Evolutionary conservation across 2,329 filamentous ascomycete genomes (phyloP), one percentile per base, ranked within the genome.

Genomic region (Seiridium cupressi): DNA sequence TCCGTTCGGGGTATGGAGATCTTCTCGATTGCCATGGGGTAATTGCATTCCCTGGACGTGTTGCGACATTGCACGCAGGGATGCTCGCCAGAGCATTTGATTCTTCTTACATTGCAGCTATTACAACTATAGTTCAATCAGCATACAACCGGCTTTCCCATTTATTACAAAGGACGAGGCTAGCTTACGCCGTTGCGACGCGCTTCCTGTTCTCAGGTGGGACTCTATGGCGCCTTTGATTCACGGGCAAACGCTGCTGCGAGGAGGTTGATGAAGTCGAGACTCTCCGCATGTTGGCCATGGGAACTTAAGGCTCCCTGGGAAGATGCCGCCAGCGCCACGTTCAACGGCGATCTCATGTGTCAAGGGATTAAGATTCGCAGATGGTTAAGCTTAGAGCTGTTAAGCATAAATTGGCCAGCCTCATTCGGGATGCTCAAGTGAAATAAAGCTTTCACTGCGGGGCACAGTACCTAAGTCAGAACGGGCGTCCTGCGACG

Each of bases 31-130:
- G 72, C 62, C n/a, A 69, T 67, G 18, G 81, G 81, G 65, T 83
- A 84, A 55, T 77, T 63, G 67, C 81, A 84, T 8, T 79, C 75
- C 60, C 81, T 74, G 38, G 76, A 73, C 36, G 76, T 70, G 42
- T 72, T 72, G 32, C 67, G 65, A 65, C 81, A 84, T 63, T 81
- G 78, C 46, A 68, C 66, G 66, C 81, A 84, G 0, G 81, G 81
- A n/a, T 66, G 69, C 3, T 80, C 75, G 51, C 81, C 81, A 10
- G 79, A 82, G 69, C 81, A 84, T 64, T 81, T 83, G 68, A 82
- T 79, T 60, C 81, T 77, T 49, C 80, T 77, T 51, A 82, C 67
- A 70, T 84, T 84, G 72, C 81, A 84, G 67, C 72, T 77, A 65
- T 84, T 83, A 73, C 81, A 83, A 60, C 81, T 83, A 61, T 18